A percentile compares a stretch with the other conserved stretches of the same genome.
phyloP scores from a whole-genome alignment of 2,329 filamentous ascomycete species.

The Tolypocladium paradoxum region DNA sequence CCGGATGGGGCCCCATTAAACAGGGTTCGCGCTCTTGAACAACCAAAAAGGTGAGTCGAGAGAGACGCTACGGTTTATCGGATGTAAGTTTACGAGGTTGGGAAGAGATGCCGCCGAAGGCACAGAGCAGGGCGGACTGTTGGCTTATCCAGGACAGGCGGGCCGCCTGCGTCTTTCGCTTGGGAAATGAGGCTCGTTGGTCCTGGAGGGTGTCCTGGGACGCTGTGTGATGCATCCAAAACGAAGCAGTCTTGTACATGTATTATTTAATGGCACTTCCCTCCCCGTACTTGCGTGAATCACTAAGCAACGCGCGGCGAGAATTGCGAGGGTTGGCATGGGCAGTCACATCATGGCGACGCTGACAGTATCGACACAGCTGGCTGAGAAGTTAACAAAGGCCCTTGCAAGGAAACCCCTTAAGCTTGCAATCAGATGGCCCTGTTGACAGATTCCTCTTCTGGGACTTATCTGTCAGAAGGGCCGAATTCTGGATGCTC shows the following conservation, averaged over 20 bases:
- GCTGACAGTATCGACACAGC: background rate
- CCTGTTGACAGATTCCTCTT: background rate
- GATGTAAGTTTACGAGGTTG: background rate
- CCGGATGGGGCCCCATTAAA: slow-evolving; percentile 24
- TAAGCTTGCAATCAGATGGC: background rate
- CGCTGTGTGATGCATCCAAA: background rate
- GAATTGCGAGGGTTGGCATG: background rate
- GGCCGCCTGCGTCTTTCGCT: background rate
- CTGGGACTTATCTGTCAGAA: background rate
- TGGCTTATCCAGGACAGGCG: background rate
- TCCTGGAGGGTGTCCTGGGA: background rate
- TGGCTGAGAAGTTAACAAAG: background rate
- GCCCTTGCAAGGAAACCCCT: background rate
- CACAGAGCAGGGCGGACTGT: background rate
- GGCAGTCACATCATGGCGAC: background rate
- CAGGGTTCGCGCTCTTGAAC: background rate
- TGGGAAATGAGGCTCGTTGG: background rate
- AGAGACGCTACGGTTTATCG: background rate
- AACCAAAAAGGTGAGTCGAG: background rate
- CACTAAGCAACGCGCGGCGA: background rate
- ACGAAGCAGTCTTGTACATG: slow-evolving; percentile 4
- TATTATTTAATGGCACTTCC: slow-evolving; percentile 7
- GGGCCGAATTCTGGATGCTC: background rate
- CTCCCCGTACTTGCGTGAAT: background rate
- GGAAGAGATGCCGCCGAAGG: background rate